Evolutionary conservation across 2,329 filamentous ascomycete species (phyloP), one percentile per base, ranked within the genome.

Genomic region (Ilyonectria robusta): DNA sequence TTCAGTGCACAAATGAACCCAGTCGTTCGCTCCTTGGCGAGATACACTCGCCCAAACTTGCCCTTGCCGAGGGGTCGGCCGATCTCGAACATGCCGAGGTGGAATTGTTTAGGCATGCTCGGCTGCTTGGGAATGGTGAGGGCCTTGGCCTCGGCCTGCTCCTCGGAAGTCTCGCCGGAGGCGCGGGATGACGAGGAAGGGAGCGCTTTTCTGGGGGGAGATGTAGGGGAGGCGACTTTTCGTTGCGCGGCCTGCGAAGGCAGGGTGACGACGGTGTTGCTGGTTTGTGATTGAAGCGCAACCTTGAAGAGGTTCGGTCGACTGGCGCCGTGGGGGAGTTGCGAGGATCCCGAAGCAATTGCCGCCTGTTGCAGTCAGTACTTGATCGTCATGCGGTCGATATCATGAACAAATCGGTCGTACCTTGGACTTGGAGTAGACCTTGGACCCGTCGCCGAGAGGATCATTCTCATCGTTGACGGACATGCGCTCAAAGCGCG

Each of bases 31-130:
- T 96, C 93, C 60, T 93, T 92, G 50, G 93, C 94, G 21, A 96
- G 89, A 78, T 96, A 96, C 2, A 96, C 94, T 55, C 93, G 89
- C 3, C 94, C 94, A 77, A 96, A 97, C 79, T 96, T 96, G 72
- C 94, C 94, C 82, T 96, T 96, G 57, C 94, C 94, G 2, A 96
- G 85, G 3, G 94, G 93, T 72, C 93, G 93, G 44, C 94, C 94
- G 71, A 97, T 97, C 80, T 97, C 94, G 79, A 97, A 97, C 93
- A 97, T 97, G 81, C 94, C 93, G 4, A 97, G 89, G 78, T 97
- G 94, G 82, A 95, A 95, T 73, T 94, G 81, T 74, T 89, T 91
- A 48, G 87, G 87, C 21, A 83, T 64, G 69, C 79, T 76, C 42
- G 89, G 86, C 76, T 91, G 89, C 54, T 91, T 86, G 65, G 87